Evolutionary conservation across 148 eudicot genomes (phyloP).

Genomic region (Silene latifolia): DNA sequence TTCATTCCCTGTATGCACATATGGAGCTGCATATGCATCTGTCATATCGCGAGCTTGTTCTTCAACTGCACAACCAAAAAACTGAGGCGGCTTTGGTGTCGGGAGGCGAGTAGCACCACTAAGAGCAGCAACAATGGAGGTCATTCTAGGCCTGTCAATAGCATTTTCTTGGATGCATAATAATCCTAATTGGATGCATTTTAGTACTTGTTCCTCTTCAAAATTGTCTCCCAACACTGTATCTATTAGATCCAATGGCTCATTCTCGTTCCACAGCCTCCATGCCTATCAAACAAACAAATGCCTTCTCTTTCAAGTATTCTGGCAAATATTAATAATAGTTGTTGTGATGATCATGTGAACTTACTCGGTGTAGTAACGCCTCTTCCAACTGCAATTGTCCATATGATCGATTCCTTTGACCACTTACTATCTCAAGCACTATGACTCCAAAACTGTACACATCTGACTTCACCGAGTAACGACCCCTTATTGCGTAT

Average conservation of each 20-base stretch:
- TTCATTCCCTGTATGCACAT: neutral
- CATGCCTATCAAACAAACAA: neutral
- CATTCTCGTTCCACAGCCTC: neutral
- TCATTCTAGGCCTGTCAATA: neutral
- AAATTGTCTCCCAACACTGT: neutral
- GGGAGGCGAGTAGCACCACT: neutral
- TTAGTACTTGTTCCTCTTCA: neutral
- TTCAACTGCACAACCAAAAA: neutral
- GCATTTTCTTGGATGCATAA: constrained; percentile 10
- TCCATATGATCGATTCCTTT: neutral
- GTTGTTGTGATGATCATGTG: neutral
- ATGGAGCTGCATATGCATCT: neutral
- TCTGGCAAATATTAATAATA: no score
- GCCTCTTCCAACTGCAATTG: neutral
- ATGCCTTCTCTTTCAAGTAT: neutral
- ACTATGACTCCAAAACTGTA: constrained; percentile 5
- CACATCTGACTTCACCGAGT: constrained; percentile 4
- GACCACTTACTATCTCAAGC: constrained; percentile 9
- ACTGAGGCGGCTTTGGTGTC: neutral
- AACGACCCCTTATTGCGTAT: neutral
- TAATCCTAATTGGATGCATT: constrained; percentile 3
- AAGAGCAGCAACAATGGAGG: constrained; percentile 1
- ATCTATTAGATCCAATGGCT: neutral
- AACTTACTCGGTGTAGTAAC: constrained; percentile 1
- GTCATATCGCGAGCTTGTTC: neutral